phyloP scores from a whole-genome alignment of 1,139 yeast species.

The Geotrichum restrictum region DNA sequence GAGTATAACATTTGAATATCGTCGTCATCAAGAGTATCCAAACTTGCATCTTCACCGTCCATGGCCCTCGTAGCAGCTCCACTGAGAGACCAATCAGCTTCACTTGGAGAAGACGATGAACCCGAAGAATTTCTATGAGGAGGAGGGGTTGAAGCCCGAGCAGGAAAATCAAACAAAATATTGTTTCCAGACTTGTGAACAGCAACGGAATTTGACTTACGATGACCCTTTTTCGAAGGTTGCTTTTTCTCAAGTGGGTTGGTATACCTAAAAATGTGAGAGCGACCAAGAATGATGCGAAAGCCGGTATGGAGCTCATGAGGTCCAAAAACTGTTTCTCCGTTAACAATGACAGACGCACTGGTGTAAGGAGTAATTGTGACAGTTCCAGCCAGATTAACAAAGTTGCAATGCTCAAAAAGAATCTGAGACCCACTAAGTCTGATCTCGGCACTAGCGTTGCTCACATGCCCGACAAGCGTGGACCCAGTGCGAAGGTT shows the following conservation, averaged over 20 bases:
- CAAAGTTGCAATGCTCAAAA: conserved; percentile 30
- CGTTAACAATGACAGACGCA: conserved; percentile 31
- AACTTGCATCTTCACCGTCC: conserved; percentile 19
- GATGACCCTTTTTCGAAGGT: conserved; percentile 12
- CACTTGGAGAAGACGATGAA: conserved; percentile 5
- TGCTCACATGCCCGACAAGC: conserved; percentile 28
- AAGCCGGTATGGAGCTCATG: conserved; percentile 29
- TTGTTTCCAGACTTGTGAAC: neutral
- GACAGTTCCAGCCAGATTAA: conserved; percentile 25
- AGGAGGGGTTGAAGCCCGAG: neutral
- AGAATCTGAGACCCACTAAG: conserved; percentile 29
- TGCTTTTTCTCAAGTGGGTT: conserved; percentile 29
- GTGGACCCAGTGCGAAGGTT: conserved; percentile 32
- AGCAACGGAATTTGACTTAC: neutral
- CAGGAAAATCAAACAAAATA: neutral
- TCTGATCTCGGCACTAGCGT: conserved; percentile 26
- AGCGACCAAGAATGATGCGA: conserved; percentile 29
- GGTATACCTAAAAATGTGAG: conserved; percentile 32
- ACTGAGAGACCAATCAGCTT: conserved; percentile 24
- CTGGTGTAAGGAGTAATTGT: conserved; percentile 22
- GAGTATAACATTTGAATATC: conserved; percentile 26
- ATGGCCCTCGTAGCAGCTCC: conserved; percentile 24
- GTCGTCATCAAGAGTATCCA: conserved; percentile 25
- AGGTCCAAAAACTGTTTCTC: conserved; percentile 22
- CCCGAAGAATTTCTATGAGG: neutral